These are phyloP conservation scores for Umbilicaria muhlenbergii DNA, from an alignment of 495 filamentous ascomycete genomes.

Conservation along the genomic window DNA sequence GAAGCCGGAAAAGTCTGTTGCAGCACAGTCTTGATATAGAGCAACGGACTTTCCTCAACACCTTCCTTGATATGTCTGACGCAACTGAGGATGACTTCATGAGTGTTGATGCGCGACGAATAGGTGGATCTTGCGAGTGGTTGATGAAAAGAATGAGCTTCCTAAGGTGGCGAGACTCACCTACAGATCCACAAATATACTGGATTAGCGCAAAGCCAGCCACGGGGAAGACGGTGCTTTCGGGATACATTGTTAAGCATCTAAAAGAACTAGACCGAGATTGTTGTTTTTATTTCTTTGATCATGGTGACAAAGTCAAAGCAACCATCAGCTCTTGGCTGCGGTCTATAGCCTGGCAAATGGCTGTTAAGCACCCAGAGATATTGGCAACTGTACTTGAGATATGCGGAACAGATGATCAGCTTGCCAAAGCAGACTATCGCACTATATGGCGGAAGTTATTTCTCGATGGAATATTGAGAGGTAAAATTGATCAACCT, in stretches of 20 bases:
- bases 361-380: conserved; percentile 13
- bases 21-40: not conserved
- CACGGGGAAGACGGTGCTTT: conserved; percentile 22
- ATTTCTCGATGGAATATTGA: conserved; percentile 18
- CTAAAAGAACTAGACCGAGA: conserved; percentile 5
- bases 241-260: conserved; percentile 10
- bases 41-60: conserved; percentile 3
- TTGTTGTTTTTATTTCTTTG: conserved; percentile 23
- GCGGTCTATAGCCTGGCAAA: conserved; percentile 22
- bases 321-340: conserved; percentile 15
- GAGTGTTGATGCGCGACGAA: conserved; percentile 17
- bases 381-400: conserved; percentile 11
- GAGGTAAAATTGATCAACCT: not conserved
- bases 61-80: conserved; percentile 15
- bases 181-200: conserved; percentile 8
- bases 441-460: conserved; percentile 23
- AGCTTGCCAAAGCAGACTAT: conserved; percentile 13
- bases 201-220: conserved; percentile 22
- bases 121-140: conserved; percentile 21
- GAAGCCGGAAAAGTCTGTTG: not conserved
- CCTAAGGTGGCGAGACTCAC: conserved; percentile 14
- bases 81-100: conserved; percentile 19
- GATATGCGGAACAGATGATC: conserved; percentile 11
- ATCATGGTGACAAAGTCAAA: conserved; percentile 15
- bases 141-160: conserved; percentile 12